Evolutionary conservation across 176 grass and related monocot species (phyloP).

Genomic region (Eragrostis curvula): DNA sequence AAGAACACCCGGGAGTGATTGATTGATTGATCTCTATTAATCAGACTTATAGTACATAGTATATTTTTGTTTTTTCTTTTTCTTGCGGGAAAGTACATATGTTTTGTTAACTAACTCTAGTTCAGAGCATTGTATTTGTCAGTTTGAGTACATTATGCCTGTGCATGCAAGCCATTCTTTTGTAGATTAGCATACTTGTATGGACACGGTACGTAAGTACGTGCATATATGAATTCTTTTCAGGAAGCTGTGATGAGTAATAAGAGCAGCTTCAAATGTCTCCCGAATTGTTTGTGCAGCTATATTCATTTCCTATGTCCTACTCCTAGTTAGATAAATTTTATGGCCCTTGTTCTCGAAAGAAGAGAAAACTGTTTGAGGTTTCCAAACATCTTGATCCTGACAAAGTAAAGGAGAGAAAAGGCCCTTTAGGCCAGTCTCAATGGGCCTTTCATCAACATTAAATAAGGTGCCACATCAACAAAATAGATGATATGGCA

Average conservation of each 20-base stretch:
- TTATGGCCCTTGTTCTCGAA: neutral
- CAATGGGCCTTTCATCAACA: too few relatives aligned
- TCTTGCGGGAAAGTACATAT: neutral
- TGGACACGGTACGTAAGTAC: neutral
- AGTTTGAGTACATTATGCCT: neutral
- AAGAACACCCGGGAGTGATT: neutral
- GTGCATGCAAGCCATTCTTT: neutral
- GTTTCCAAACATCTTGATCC: too few relatives aligned
- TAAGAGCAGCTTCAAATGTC: neutral
- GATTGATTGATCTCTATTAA: slow-evolving; percentile 12
- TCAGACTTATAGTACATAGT: neutral
- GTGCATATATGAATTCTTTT: neutral
- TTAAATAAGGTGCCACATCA: too few relatives aligned
- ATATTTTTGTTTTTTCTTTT: too few relatives aligned
- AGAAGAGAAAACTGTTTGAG: too few relatives aligned
- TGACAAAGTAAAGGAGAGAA: too few relatives aligned
- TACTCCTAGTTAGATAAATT: neutral
- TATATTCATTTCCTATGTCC: too few relatives aligned
- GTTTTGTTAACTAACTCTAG: slow-evolving; percentile 39
- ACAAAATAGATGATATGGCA: too few relatives aligned
- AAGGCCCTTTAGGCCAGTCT: too few relatives aligned
- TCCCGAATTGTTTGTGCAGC: neutral
- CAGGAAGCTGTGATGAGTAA: neutral
- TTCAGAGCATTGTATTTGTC: neutral
- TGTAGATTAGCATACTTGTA: slow-evolving; percentile 12